phyloP scores from a whole-genome alignment of 768 basidiomycete species.

The Macrolepiota albuminosa region DNA sequence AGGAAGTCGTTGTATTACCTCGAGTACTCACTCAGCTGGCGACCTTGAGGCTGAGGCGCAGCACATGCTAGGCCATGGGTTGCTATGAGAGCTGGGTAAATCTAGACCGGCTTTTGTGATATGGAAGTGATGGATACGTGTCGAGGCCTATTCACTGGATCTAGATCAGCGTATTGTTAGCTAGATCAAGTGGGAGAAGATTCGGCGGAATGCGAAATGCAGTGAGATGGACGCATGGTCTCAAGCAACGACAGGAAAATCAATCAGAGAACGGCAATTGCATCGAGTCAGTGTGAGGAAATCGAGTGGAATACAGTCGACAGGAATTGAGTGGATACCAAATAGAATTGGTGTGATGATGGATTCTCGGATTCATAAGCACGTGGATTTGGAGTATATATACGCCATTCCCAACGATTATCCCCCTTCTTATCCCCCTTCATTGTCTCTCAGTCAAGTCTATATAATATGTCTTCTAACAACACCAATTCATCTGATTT shows the following conservation, averaged over 20 bases:
- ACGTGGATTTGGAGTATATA: constrained; percentile 19
- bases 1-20: not conserved
- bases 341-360: not conserved
- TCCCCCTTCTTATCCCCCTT: constrained; percentile 11
- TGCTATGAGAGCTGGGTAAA: not conserved
- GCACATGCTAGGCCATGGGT: not conserved
- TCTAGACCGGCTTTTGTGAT: not conserved
- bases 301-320: not conserved
- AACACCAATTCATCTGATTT: constrained; percentile 22
- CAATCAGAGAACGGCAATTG: not conserved
- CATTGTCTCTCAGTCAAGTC: constrained; percentile 16
- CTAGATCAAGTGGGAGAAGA: not conserved
- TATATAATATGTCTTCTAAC: constrained; percentile 18
- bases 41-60: not conserved
- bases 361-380: constrained; percentile 7
- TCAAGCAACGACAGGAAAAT: not conserved
- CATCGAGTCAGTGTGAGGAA: not conserved
- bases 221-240: not conserved
- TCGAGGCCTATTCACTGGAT: not conserved
- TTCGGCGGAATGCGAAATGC: not conserved
- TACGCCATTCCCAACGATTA: constrained; percentile 13
- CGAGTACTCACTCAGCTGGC: not conserved
- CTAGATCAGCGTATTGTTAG: not conserved
- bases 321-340: not conserved
- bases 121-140: not conserved